Base-by-base conservation (phyloP, 2,329 filamentous ascomycete species). In the Tetracladium maxilliforme region DNA sequence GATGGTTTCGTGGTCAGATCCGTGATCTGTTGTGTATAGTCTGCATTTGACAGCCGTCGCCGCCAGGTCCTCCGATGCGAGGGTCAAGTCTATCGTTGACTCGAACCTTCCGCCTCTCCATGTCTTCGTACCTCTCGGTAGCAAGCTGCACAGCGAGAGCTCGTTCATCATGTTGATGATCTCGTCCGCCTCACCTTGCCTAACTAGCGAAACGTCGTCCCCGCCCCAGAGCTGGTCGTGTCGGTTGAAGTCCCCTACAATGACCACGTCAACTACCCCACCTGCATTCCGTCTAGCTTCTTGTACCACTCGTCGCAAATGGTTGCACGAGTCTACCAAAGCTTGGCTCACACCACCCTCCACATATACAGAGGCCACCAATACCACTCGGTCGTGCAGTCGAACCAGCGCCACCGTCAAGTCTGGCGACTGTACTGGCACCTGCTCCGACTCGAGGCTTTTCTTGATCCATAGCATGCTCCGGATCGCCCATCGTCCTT, bases 161-260 rank as follows among this genome's bases (percentile, higher is more conserved):
- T 50, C 36, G 31, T 30, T 43, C 33, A 52, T 52, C 4, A 53
- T 32, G 24, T 50, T 32, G 23, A 53, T 43, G 21, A 52, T 49
- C 24, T 25, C 31, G 23, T 50, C 38, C 14, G 38, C 48, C 37
- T 52, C 43, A n/a, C 49, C 48, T 32, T 54, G 34, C 27, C 43
- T 41, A 11, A 32, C 31, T 19, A 44, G 37, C 14, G 44, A 47
- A 10, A 46, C 31, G 7, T 41, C 27, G 24, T 45, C 37, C 33
- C 39, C 38, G 30, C 34, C 39, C 37, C 31, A 46, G 16, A 46
- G 29, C 32, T 38, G 32, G 24, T 47, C 29, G 33, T 42, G 30
- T 27, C 30, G 32, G 30, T 44, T 42, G 27, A 41, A 42, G 29
- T 42, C 39, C 31, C 30, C 33, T 10, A 32, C 17, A 18, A 41